A percentile compares a stretch with the other conserved stretches of the same genome.
Conservation (phyloP, 257 asterid species). For the Solanum paucissectum region DNA sequence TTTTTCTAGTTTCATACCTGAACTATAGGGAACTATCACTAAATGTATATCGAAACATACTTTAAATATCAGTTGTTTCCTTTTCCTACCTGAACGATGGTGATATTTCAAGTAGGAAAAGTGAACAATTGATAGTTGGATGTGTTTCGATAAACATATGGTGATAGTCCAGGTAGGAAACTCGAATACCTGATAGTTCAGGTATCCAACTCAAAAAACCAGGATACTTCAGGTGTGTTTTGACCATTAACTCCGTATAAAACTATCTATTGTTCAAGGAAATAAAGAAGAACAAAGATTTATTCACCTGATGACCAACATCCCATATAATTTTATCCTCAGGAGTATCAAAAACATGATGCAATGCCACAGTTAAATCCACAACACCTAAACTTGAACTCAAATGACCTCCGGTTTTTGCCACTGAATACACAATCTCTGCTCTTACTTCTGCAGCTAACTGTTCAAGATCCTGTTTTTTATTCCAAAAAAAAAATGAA, state of each 20-base stretch:
- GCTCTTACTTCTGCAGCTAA: constrained; percentile 68
- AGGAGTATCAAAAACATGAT: constrained; percentile 68
- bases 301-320: constrained; percentile 74
- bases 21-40: not conserved
- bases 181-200: not conserved
- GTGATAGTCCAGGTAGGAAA: not conserved
- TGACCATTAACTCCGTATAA: not conserved
- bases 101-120: not conserved
- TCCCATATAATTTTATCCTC: constrained; percentile 82
- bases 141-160: not conserved
- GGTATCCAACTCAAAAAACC: not conserved
- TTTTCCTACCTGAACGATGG: not conserved
- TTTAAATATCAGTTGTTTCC: not conserved
- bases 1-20: not conserved
- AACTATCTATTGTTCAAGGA: not conserved
- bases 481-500: not conserved
- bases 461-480: constrained; percentile 61
- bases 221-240: not conserved
- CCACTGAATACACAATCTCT: constrained; percentile 45
- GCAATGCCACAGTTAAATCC: constrained; percentile 71
- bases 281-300: not conserved
- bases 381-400: constrained; percentile 75
- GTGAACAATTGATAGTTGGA: not conserved
- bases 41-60: no score
- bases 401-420: constrained; percentile 64